Percentiles rank a stretch among this genome's conserved stretches.
Evolutionary conservation across 805 yeast genomes (phyloP).

Genomic region (Saturnispora gosingensis): DNA sequence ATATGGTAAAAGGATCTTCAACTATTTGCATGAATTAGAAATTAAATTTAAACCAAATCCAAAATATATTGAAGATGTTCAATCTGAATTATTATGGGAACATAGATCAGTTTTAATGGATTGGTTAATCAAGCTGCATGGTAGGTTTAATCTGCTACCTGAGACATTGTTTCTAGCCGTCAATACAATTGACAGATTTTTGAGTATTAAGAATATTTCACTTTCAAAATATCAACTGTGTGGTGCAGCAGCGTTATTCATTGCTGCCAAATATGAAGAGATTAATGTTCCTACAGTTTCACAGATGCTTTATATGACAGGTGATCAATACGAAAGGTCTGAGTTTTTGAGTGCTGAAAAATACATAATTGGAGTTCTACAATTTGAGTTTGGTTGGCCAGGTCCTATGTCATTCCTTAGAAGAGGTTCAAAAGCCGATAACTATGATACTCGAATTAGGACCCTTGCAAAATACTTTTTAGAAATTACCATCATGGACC

Average conservation of each 20-base stretch:
- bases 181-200: constrained; percentile 77
- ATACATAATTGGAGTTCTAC: constrained; percentile 59
- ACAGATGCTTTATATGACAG: constrained; percentile 78
- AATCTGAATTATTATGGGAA: constrained; percentile 64
- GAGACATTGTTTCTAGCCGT: constrained; percentile 79
- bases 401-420: constrained; percentile 86
- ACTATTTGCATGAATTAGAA: constrained; percentile 66
- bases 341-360: constrained; percentile 79
- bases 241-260: constrained; percentile 81
- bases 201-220: constrained; percentile 63
- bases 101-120: constrained; percentile 79
- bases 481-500: constrained; percentile 69
- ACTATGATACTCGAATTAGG: constrained; percentile 73
- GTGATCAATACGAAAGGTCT: constrained; percentile 66
- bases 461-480: constrained; percentile 80
- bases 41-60: constrained; percentile 59
- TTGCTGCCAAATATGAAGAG: constrained; percentile 93
- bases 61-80: constrained; percentile 64
- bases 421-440: constrained; percentile 84
- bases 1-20: constrained; percentile 80
- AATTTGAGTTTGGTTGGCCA: constrained; percentile 74
- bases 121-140: constrained; percentile 86
- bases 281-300: constrained; percentile 80
- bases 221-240: constrained; percentile 84
- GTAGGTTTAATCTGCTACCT: constrained; percentile 70